These are phyloP conservation scores for Gnomoniopsis smithogilvyi DNA, from an alignment of 2,329 filamentous ascomycete genomes.

Conservation along the genomic window DNA sequence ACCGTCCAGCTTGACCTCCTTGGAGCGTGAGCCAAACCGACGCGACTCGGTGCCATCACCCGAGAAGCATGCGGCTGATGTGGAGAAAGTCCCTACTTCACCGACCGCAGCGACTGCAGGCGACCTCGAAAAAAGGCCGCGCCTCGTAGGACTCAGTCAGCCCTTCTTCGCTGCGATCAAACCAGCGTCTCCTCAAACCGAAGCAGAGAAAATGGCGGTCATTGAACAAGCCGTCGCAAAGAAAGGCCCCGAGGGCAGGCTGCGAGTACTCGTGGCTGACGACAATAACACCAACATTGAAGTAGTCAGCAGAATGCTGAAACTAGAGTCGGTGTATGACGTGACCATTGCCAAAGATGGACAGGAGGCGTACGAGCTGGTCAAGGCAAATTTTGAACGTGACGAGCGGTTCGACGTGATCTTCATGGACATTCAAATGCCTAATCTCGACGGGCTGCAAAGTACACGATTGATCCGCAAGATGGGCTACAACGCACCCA, in stretches of 20 bases:
- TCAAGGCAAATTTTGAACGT: slow-evolving; percentile 76
- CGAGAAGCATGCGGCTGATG: slow-evolving; percentile 22
- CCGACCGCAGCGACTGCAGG: slow-evolving; percentile 31
- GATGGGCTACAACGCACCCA: slow-evolving; percentile 83
- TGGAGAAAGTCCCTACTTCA: slow-evolving; percentile 23
- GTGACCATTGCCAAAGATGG: slow-evolving; percentile 84
- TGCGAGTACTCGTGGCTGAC: slow-evolving; percentile 84
- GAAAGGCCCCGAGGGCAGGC: slow-evolving; percentile 57
- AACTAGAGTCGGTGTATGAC: slow-evolving; percentile 78
- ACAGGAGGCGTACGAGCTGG: slow-evolving; percentile 82
- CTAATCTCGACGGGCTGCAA: slow-evolving; percentile 84
- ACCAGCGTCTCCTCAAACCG: slow-evolving; percentile 30
- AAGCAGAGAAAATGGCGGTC: slow-evolving; percentile 61
- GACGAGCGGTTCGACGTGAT: slow-evolving; percentile 77
- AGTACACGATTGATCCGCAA: slow-evolving; percentile 81
- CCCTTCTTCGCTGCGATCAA: slow-evolving; percentile 67
- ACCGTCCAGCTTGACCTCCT: slow-evolving; percentile 38
- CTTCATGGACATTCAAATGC: slow-evolving; percentile 97
- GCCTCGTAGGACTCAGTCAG: slow-evolving; percentile 76
- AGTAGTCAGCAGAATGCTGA: slow-evolving; percentile 61
- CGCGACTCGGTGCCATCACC: slow-evolving; percentile 24
- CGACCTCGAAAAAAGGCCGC: slow-evolving; percentile 66
- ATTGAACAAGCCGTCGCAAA: slow-evolving; percentile 63
- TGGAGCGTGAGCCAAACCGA: slow-evolving; percentile 32
- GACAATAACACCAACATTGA: slow-evolving; percentile 58